A percentile compares a stretch with the other conserved stretches of the same genome.
Conservation (phyloP, 805 yeast species). For the Starmerella davenportii region DNA sequence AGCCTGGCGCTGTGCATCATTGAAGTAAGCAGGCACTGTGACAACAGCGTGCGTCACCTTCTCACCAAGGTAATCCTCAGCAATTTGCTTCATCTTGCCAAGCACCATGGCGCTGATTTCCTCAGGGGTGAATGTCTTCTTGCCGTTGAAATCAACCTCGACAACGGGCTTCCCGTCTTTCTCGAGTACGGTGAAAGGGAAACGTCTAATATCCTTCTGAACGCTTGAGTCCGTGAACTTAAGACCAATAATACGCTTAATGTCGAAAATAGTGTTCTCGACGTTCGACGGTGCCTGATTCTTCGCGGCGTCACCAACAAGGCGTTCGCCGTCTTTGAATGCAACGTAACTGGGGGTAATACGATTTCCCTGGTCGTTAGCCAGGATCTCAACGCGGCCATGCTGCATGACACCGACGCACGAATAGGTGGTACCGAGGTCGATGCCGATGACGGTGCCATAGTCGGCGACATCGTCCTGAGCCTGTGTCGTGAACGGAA, state of each 20-base stretch:
- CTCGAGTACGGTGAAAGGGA: conserved; percentile 57
- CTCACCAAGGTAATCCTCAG: conserved; percentile 76
- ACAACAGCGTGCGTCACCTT: conserved; percentile 79
- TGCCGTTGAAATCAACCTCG: conserved; percentile 52
- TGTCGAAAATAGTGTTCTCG: conserved; percentile 69
- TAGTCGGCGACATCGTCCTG: conserved; percentile 24
- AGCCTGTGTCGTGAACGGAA: conserved; percentile 22
- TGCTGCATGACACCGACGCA: conserved; percentile 82
- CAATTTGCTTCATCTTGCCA: conserved; percentile 80
- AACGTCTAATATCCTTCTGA: conserved; percentile 63
- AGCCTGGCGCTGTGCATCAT: conserved; percentile 88
- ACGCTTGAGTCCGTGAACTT: conserved; percentile 60
- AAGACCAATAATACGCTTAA: conserved; percentile 80
- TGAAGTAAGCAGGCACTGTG: conserved; percentile 85
- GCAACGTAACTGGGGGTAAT: conserved; percentile 92
- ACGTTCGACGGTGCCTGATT: conserved; percentile 89
- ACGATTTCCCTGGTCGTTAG: conserved; percentile 95
- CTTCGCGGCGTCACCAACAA: conserved; percentile 92
- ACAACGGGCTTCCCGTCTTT: conserved; percentile 70
- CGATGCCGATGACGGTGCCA: conserved; percentile 67
- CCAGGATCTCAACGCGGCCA: conserved; percentile 80
- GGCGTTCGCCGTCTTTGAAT: conserved; percentile 77
- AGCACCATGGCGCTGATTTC: conserved; percentile 85
- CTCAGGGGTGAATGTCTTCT: conserved; percentile 71
- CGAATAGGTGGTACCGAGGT: conserved; percentile 92